These are phyloP conservation scores for Epicoccum sorghinum DNA, from an alignment of 2,329 filamentous ascomycete species.

Conservation along the genomic window DNA sequence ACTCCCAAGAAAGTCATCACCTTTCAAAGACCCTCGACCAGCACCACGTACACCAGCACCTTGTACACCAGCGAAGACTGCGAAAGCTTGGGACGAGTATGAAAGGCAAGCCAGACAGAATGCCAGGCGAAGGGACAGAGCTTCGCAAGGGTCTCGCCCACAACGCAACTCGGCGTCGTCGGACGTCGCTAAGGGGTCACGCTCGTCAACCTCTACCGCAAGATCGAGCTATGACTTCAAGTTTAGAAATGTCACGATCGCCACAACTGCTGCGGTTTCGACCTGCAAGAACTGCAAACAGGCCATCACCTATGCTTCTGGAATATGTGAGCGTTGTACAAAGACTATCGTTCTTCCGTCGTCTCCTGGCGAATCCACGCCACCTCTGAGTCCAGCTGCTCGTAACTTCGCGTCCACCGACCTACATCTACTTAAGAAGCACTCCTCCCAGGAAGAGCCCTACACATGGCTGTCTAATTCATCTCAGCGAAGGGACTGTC, in stretches of 20 bases:
- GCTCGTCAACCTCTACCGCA: slow-evolving; percentile 14
- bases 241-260: slow-evolving; percentile 20
- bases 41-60: slow-evolving; percentile 35
- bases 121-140: slow-evolving; percentile 35
- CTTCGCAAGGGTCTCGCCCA: slow-evolving; percentile 19
- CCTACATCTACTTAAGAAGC: slow-evolving; percentile 25
- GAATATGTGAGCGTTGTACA: slow-evolving; percentile 40
- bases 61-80: slow-evolving; percentile 36
- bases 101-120: slow-evolving; percentile 42
- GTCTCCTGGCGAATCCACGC: slow-evolving; percentile 30
- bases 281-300: slow-evolving; percentile 41
- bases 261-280: slow-evolving; percentile 29
- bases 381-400: slow-evolving; percentile 31
- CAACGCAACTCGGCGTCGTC: slow-evolving; percentile 28
- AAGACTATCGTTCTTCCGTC: slow-evolving; percentile 34
- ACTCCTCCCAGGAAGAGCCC: slow-evolving; percentile 22
- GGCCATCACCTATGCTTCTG: slow-evolving; percentile 33
- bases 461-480: slow-evolving; percentile 22
- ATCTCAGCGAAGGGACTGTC: slow-evolving; percentile 26
- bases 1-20: slow-evolving; percentile 32
- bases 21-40: slow-evolving; percentile 36
- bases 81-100: slow-evolving; percentile 44
- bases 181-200: slow-evolving; percentile 23
- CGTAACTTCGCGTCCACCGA: slow-evolving; percentile 35
- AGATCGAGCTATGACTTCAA: slow-evolving; percentile 37